Evolutionary conservation across 352 stramenopile genomes (phyloP), one percentile per base, ranked within the genome.

Genomic region (Phytophthora constricta): DNA sequence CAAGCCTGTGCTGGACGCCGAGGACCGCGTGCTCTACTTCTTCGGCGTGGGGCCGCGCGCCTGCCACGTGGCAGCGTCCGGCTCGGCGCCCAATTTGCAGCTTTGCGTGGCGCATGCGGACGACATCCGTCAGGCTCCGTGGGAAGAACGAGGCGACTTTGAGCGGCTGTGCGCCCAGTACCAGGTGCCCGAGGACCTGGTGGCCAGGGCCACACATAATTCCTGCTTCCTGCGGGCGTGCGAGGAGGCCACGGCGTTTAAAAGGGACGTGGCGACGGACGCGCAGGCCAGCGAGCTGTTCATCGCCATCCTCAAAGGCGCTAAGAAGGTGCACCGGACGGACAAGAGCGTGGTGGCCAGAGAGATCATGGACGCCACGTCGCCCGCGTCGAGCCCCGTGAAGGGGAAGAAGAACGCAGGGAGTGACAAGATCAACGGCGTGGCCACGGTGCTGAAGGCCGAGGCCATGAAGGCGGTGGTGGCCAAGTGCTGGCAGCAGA

Each of bases 1-100:
- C 37, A 90, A 91, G 47, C 83, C 83, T 4, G 73, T 63, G 61
- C 68, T 91, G n/a, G 78, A 90, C 53, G 34, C 23, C 3, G 88
- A 93, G 52, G 86, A 96, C 62, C 76, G 77, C 62, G 62, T 96
- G n/a, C 55, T 96, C 41, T 87, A 86, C 65, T 94, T 93, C 74
- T 91, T 96, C 47, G 88, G 88, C 43, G 78, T 94, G 22, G 76
- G 74, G 2, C 65, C 70, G n/a, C 53, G 49, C 14, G 74, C 71
- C 13, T 76, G 63, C 31, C 73, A 70, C 28, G 71, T 74, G n/a
- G 53, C 53, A 14, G 66, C 57, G 22, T 53, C 53, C 3, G 70
- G 77, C 2, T 56, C 76, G 1, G 71, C 76, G 39, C 84, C 84
- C 11, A 88, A 72, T 27, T 59, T 89, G 26, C 82, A 86, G 58